These are phyloP conservation scores for Aspergillus fumigatiaffinis DNA, from an alignment of 2,329 filamentous ascomycete genomes.

Conservation along the genomic window DNA sequence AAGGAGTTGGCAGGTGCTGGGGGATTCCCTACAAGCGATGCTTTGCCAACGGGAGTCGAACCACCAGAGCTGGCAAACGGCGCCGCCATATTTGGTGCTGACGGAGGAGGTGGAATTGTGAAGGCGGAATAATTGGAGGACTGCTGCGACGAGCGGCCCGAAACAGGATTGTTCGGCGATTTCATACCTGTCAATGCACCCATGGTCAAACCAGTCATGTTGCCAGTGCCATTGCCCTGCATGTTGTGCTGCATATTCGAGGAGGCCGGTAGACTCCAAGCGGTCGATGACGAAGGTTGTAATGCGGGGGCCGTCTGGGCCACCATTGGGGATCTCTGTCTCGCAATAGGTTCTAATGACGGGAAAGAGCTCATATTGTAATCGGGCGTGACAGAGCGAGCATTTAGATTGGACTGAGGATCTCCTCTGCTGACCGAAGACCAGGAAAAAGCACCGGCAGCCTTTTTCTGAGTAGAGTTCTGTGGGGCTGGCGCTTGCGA, in stretches of 20 bases:
- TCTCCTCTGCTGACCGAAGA: slow-evolving; percentile 28
- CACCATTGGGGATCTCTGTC: slow-evolving; percentile 28
- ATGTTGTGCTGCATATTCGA: slow-evolving; percentile 11
- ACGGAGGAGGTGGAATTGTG: slow-evolving; percentile 40
- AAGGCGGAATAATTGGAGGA: slow-evolving; percentile 33
- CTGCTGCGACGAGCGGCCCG: slow-evolving; percentile 15
- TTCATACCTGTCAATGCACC: slow-evolving; percentile 25
- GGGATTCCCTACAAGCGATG: slow-evolving; percentile 12
- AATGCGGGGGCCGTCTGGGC: slow-evolving; percentile 22
- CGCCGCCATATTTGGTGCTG: slow-evolving; percentile 17
- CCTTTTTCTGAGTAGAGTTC: slow-evolving; percentile 17
- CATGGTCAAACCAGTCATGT: slow-evolving; percentile 16
- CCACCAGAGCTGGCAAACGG: slow-evolving; percentile 14
- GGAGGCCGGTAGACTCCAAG: slow-evolving; percentile 14
- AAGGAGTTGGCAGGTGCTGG: slow-evolving; percentile 14
- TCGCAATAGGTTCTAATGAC: slow-evolving; percentile 41
- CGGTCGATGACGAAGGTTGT: slow-evolving; percentile 28
- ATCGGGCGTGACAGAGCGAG: slow-evolving; percentile 52
- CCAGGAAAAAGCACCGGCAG: slow-evolving; percentile 40
- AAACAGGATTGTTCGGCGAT: slow-evolving; percentile 12
- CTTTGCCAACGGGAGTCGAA: slow-evolving; percentile 16
- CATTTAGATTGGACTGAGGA: slow-evolving; percentile 21
- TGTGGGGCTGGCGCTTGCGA: slow-evolving; percentile 27
- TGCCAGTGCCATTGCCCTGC: slow-evolving; percentile 9
- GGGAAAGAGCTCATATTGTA: slow-evolving; percentile 46